Evolutionary conservation across 2,329 filamentous ascomycete species (phyloP).

Genomic region (Bipolaris sorokiniana): DNA sequence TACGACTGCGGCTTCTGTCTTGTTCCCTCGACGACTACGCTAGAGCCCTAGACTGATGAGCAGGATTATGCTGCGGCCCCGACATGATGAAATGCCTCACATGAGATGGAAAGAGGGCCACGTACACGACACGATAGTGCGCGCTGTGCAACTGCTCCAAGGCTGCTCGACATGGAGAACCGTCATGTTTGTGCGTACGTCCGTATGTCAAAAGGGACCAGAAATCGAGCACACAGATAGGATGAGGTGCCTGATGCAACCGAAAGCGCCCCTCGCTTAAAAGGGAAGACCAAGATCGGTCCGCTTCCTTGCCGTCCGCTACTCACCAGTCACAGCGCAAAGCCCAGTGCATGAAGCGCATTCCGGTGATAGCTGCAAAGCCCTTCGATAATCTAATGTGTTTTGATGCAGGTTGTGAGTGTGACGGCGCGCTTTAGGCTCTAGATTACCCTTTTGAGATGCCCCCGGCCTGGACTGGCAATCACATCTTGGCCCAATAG

Average conservation of each 20-base stretch:
- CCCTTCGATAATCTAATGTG: conserved; percentile 25
- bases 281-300: conserved; percentile 25
- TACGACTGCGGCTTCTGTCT: conserved; percentile 28
- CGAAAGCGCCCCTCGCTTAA: conserved; percentile 42
- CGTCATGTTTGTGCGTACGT: too few relatives aligned
- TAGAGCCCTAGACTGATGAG: conserved; percentile 5
- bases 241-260: conserved; percentile 40
- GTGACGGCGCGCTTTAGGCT: conserved; percentile 38
- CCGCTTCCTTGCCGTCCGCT: conserved; percentile 30
- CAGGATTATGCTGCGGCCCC: conserved; percentile 11
- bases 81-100: conserved; percentile 21
- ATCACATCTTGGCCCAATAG: conserved; percentile 52
- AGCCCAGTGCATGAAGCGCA: conserved; percentile 30
- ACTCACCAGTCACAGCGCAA: conserved; percentile 38
- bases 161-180: conserved; percentile 9
- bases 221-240: conserved; percentile 21
- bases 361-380: conserved; percentile 19
- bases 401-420: conserved; percentile 32
- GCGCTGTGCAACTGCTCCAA: conserved; percentile 23
- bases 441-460: conserved; percentile 28
- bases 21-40: conserved; percentile 18
- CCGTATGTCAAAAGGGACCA: conserved; percentile 16
- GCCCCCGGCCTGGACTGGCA: conserved; percentile 35
- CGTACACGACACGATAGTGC: conserved; percentile 4
- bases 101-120: conserved; percentile 19